Percentiles rank a stretch among this genome's conserved stretches.
phyloP scores from a whole-genome alignment of 2,329 filamentous ascomycete species.

The Dissoconium aciculare region DNA sequence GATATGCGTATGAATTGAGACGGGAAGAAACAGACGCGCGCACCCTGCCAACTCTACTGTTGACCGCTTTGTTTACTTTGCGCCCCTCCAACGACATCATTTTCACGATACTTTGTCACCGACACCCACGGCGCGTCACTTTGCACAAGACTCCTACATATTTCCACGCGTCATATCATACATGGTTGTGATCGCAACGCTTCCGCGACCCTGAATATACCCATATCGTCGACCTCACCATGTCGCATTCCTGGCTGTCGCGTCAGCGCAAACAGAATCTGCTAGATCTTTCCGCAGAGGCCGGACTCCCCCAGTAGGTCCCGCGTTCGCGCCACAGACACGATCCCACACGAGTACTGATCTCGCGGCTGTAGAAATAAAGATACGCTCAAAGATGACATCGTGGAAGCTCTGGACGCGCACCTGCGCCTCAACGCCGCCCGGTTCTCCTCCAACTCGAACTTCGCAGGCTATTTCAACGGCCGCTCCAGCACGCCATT shows the following conservation, averaged over 20 bases:
- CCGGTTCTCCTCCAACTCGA: slow-evolving; percentile 47
- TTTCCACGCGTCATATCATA: no score
- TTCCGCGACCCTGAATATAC: slow-evolving; percentile 31
- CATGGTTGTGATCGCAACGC: slow-evolving; percentile 32
- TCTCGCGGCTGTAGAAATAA: slow-evolving; percentile 27
- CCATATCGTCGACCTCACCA: slow-evolving; percentile 7
- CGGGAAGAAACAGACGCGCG: no score
- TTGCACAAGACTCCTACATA: no score
- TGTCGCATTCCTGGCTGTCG: slow-evolving; percentile 19
- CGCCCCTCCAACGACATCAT: no score
- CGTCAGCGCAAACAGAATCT: slow-evolving; percentile 19
- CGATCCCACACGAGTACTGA: not conserved
- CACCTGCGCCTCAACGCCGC: slow-evolving; percentile 55
- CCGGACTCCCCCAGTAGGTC: slow-evolving; percentile 19
- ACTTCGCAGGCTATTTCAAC: slow-evolving; percentile 62
- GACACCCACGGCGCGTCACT: no score
- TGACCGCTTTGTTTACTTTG: no score
- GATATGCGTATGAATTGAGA: no score
- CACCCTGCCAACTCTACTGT: no score
- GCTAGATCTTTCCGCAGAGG: slow-evolving; percentile 18
- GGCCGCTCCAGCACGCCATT: slow-evolving; percentile 34
- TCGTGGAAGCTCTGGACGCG: slow-evolving; percentile 60
- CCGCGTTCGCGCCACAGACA: slow-evolving; percentile 1
- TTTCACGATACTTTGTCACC: no score
- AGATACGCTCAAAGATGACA: slow-evolving; percentile 59